phyloP scores from a whole-genome alignment of 352 stramenopile genomes.

The Globisporangium abappressorium region DNA sequence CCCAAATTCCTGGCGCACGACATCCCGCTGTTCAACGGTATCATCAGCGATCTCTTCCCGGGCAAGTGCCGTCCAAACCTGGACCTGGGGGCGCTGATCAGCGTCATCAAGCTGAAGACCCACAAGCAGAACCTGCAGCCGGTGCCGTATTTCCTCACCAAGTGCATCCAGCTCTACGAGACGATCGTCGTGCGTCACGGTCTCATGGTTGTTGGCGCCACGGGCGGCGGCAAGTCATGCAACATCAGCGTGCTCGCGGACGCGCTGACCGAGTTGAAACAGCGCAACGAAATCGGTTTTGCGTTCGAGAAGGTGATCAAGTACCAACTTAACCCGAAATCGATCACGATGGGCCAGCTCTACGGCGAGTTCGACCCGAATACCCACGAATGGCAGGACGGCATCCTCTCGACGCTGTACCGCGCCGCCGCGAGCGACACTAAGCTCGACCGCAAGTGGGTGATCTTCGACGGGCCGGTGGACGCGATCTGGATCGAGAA shows the following conservation, averaged over 20 bases:
- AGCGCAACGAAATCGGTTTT: conserved; percentile 80
- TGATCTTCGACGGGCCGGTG: conserved; percentile 94
- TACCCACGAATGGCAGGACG: conserved; percentile 95
- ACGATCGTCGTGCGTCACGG: conserved; percentile 93
- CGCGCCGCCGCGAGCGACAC: conserved; percentile 84
- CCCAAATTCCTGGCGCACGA: conserved; percentile 96
- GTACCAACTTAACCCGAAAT: conserved; percentile 94
- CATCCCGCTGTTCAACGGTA: conserved; percentile 92
- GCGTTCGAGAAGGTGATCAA: conserved; percentile 89
- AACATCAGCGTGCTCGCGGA: conserved; percentile 86
- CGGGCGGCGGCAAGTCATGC: conserved; percentile 89
- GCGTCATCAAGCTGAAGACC: conserved; percentile 88
- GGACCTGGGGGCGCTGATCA: conserved; percentile 85
- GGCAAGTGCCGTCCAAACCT: conserved; percentile 86
- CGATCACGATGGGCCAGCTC: conserved; percentile 93
- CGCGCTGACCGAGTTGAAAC: conserved; percentile 87
- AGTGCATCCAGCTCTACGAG: conserved; percentile 92
- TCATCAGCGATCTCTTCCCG: conserved; percentile 94
- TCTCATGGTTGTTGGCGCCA: conserved; percentile 94
- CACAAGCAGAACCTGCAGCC: conserved; percentile 76
- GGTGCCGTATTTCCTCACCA: conserved; percentile 92
- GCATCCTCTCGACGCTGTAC: conserved; percentile 94
- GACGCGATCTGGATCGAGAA: conserved; percentile 97
- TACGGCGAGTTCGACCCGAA: conserved; percentile 95
- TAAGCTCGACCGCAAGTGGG: conserved; percentile 91